Percentiles rank a stretch among this genome's conserved stretches.
Conservation (phyloP, 164 flowering plant genomes). For the Akebia trifoliata region DNA sequence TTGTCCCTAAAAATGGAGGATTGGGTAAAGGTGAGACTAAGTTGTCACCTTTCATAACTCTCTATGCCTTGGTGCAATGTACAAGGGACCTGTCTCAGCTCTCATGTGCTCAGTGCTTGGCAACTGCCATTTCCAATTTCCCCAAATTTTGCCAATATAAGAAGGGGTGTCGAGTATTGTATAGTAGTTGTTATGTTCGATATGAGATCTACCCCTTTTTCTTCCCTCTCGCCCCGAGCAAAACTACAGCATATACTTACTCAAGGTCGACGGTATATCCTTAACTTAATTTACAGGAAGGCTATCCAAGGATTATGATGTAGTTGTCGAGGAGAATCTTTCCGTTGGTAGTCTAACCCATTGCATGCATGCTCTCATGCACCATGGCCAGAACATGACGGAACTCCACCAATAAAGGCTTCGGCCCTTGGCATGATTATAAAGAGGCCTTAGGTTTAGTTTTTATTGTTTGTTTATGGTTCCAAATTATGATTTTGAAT, state of each 20-base stretch:
- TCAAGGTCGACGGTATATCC: slow-evolving; percentile 7
- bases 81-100: slow-evolving; percentile 41
- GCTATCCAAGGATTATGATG: too few relatives aligned
- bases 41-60: slow-evolving; percentile 29
- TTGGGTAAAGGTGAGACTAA: slow-evolving; percentile 40
- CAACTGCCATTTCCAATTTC: slow-evolving; percentile 36
- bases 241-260: not conserved
- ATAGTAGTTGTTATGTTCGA: slow-evolving; percentile 50
- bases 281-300: not conserved
- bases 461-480: too few relatives aligned
- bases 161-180: slow-evolving; percentile 49
- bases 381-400: too few relatives aligned
- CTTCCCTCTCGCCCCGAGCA: slow-evolving; percentile 30
- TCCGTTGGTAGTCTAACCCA: too few relatives aligned
- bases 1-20: slow-evolving; percentile 23
- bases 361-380: too few relatives aligned
- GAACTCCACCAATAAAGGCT: too few relatives aligned
- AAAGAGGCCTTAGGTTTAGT: too few relatives aligned
- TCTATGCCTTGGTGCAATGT: slow-evolving; percentile 53
- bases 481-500: too few relatives aligned
- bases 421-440: too few relatives aligned
- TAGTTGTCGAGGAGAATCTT: too few relatives aligned
- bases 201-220: slow-evolving; percentile 58
- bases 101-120: slow-evolving; percentile 47
- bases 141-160: slow-evolving; percentile 23